Percentiles rank a stretch among this genome's conserved stretches.
These are phyloP conservation scores for Diplodia sapinea DNA, from an alignment of 2,329 filamentous ascomycete species.

Conservation along the genomic window DNA sequence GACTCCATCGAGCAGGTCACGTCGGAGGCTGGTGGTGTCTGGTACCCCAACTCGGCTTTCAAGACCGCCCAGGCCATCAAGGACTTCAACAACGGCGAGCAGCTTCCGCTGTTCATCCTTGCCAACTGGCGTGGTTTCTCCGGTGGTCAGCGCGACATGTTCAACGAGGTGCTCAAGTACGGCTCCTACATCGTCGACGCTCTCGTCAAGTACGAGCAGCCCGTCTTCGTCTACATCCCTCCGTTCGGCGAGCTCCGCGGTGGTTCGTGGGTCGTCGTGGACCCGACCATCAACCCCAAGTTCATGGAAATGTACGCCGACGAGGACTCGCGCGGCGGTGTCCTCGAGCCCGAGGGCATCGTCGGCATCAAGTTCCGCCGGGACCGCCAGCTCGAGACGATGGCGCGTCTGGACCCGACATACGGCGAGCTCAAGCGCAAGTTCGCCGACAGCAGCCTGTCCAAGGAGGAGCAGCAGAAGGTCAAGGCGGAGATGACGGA, in stretches of 20 bases:
- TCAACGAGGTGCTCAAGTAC: slow-evolving; percentile 99
- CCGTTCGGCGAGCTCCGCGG: slow-evolving; percentile 95
- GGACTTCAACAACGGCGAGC: slow-evolving; percentile 99
- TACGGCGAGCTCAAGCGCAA: slow-evolving; percentile 86
- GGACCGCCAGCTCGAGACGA: slow-evolving; percentile 96
- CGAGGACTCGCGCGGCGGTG: slow-evolving; percentile 91
- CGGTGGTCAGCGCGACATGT: slow-evolving; percentile 99
- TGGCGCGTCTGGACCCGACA: slow-evolving; percentile 86
- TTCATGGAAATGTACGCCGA: slow-evolving; percentile 99
- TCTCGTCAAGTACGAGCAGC: slow-evolving; percentile 97
- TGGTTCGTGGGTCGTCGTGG: slow-evolving; percentile 98
- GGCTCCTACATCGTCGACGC: slow-evolving; percentile 99
- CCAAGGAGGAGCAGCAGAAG: slow-evolving; percentile 73
- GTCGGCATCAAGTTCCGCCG: slow-evolving; percentile 98
- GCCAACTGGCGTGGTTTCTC: slow-evolving; percentile 99
- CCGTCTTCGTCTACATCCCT: slow-evolving; percentile 98
- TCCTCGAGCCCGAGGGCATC: slow-evolving; percentile 97
- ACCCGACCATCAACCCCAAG: slow-evolving; percentile 95
- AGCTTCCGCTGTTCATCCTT: slow-evolving; percentile 97
- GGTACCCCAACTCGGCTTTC: slow-evolving; percentile 99
- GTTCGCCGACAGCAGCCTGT: slow-evolving; percentile 69
- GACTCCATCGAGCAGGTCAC: slow-evolving; percentile 96
- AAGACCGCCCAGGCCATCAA: slow-evolving; percentile 99
- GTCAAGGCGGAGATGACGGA: slow-evolving; percentile 84
- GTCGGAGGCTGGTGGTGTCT: slow-evolving; percentile 96